Evolutionary conservation across 257 asterid species (phyloP), one percentile per base, ranked within the genome.

Genomic region (Forsythia suspensa): DNA sequence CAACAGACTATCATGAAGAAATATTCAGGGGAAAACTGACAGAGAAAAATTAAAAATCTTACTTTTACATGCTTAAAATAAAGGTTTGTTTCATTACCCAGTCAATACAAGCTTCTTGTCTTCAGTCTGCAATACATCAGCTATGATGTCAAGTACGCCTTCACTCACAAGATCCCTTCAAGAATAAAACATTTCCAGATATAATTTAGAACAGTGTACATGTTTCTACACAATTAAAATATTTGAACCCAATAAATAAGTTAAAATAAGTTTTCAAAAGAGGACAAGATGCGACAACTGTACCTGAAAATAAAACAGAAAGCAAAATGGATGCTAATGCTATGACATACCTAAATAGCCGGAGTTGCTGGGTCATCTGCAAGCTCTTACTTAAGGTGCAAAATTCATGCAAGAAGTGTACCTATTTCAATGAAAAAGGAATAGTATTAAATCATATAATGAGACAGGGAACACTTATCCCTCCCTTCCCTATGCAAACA

Each of bases 361-460:
- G 91, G 73, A 88, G 92, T 84, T 96, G 99, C 88, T 93, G 97
- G 74, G 85, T 93, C 93, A 92, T 85, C 87, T 91, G 99, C 91
- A 96, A 87, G 89, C 98, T 96, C 92, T 96, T 96, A 81, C 97
- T 91, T 79, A 92, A 78, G 70, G 94, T 88, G 82, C 97, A 94
- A 78, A 96, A 96, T 88, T 96, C 99, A 24, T 91, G 96, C 91
- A 95, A 87, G 85, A 93, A 95, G 81, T 78, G 88, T 70, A 93
- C 94, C 99, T 95, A 74, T 79, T 48, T 44, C 75, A 71, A 15
- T 48, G 8, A 15, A 48, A 48, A 48, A 48, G 1, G 20, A 48
- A 16, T 15, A 15, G 59, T 48, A 48, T 15, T 48, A 48, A 15
- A 48, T 12, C n/a, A 48, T 21, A 39, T 13, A 38, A 65, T 55